A percentile compares a stretch with the other conserved stretches of the same genome.
Conservation (phyloP, 1,284 basidiomycete species). For the Leccinum solheimii region DNA sequence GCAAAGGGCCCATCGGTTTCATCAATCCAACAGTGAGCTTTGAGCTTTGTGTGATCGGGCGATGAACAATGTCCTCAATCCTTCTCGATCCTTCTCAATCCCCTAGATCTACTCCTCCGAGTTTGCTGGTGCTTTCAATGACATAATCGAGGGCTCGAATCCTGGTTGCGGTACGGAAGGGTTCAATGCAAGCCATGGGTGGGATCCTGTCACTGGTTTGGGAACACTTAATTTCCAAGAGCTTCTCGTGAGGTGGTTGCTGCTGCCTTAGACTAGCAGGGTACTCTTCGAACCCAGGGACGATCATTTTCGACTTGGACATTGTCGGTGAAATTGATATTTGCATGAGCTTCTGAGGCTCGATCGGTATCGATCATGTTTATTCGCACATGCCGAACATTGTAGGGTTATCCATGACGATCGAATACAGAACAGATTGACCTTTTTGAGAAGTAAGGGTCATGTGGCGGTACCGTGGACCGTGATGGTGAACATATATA, state of each 20-base stretch:
- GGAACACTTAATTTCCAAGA: slow-evolving; percentile 11
- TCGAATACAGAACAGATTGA: background rate
- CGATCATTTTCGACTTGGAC: background rate
- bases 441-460: background rate
- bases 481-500: background rate
- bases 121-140: slow-evolving; percentile 36
- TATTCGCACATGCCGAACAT: background rate
- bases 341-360: background rate
- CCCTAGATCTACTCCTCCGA: slow-evolving; percentile 26
- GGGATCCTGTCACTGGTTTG: background rate
- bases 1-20: slow-evolving; percentile 42
- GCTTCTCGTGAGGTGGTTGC: slow-evolving; percentile 20
- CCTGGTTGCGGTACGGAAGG: slow-evolving; percentile 40
- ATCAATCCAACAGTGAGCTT: slow-evolving; percentile 37
- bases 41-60: background rate
- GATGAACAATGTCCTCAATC: background rate
- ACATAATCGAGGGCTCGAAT: slow-evolving; percentile 45
- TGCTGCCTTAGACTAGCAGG: slow-evolving; percentile 12
- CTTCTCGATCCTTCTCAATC: background rate
- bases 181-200: slow-evolving; percentile 10
- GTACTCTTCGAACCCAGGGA: background rate
- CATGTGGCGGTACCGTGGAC: background rate
- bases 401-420: background rate
- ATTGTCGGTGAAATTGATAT: background rate
- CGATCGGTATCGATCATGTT: background rate